Base-by-base conservation (phyloP, 2,329 filamentous ascomycete species). In the Diaporthe longicolla region DNA sequence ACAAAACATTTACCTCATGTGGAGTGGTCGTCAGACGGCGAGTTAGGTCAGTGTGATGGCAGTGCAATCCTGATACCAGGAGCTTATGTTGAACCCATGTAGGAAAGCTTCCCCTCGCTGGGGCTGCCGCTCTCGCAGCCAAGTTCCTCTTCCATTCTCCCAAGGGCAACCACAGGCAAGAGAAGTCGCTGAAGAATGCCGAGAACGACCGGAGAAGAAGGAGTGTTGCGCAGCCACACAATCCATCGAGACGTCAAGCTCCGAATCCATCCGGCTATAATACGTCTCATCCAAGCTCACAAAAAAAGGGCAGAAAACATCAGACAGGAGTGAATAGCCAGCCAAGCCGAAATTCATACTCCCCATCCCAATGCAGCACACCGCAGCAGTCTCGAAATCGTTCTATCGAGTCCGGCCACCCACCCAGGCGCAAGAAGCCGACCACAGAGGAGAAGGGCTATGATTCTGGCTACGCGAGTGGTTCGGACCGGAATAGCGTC, bases 21-120 rank as follows among this genome's bases (percentile, higher is more conserved):
- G 6, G 71, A 72, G 40, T 72, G 71, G 71, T 72, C 71, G 1
- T 68, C 71, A 26, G 52, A 72, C 9, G 71, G 71, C 21, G 71
- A 59, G 24, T 17, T 58, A 26, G 71, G 71, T 72, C 13, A 72
- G 59, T 58, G 17, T 29, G n/a, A 52, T n/a, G 24, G 3, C 26
- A 1, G 9, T 4, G 9, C 21, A 37, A 32, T n/a, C 11, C n/a
- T 37, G 0, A 57, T 4, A 4, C 15, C 13, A 32, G 35, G 24
- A 52, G 10, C 2, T 24, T 9, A 52, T 26, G 21, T 15, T 66
- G 43, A 71, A 61, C 29, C 43, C 24, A 4, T 26, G 7, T 6
- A 72, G 70, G 70, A 43, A 72, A 72, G 54, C 59, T 72, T 10
- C 70, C 70, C 19, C 37, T 72, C 4, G 70, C 50, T 19, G 70